Conservation (phyloP, 2,329 filamentous ascomycete species). For the Eurotiales sp. region DNA sequence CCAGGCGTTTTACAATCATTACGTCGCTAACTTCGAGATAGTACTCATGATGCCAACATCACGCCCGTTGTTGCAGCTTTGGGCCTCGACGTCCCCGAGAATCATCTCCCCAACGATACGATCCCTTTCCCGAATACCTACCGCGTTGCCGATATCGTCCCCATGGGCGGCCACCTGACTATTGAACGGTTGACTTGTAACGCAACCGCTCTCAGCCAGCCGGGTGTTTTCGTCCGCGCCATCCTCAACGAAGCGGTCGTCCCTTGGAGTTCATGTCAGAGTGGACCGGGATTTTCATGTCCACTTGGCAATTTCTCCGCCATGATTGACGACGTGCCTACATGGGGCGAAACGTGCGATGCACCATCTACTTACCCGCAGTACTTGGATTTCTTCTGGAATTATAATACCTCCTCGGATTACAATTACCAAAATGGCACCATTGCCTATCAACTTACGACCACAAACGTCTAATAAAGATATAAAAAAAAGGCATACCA, state of each 20-base stretch:
- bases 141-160: neutral
- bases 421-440: conserved; percentile 10
- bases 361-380: conserved; percentile 16
- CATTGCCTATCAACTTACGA: neutral
- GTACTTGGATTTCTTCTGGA: conserved; percentile 19
- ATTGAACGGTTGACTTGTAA: neutral
- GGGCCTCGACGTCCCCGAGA: neutral
- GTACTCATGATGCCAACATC: too few relatives aligned
- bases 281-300: too few relatives aligned
- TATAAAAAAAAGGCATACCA: too few relatives aligned
- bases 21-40: too few relatives aligned
- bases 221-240: neutral
- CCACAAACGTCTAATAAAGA: neutral
- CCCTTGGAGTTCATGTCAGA: too few relatives aligned
- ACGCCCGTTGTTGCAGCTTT: too few relatives aligned
- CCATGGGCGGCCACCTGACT: conserved; percentile 1
- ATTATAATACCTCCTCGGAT: conserved; percentile 16
- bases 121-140: neutral
- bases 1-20: too few relatives aligned
- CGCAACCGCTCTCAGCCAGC: neutral
- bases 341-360: conserved; percentile 15
- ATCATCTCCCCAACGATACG: neutral
- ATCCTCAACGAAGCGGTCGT: neutral
- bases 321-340: conserved; percentile 7
- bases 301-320: neutral